phyloP scores from a whole-genome alignment of 768 basidiomycete genomes.

The Tulasnella sp. region DNA sequence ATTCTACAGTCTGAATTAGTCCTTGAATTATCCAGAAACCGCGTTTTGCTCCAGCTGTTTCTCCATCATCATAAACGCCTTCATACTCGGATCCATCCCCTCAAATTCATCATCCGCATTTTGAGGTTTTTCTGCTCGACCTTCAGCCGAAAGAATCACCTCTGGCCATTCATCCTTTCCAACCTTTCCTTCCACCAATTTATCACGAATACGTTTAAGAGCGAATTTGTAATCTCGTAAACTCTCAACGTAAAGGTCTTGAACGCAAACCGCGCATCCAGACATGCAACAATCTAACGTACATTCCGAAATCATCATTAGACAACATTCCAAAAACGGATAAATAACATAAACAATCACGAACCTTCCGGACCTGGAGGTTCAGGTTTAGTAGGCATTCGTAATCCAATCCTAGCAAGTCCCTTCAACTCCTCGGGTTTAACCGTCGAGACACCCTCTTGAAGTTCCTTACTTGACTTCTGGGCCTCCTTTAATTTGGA shows the following conservation, averaged over 20 bases:
- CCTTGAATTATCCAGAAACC: too few species aligned
- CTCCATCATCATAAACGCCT: slow-evolving; percentile 9
- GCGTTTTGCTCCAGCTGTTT: slow-evolving; percentile 10
- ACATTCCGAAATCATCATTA: neutral
- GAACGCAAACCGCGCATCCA: slow-evolving; percentile 12
- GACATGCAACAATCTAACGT: slow-evolving; percentile 16
- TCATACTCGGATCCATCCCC: slow-evolving; percentile 5
- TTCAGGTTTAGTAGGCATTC: slow-evolving; percentile 4
- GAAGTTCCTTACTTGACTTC: too few species aligned
- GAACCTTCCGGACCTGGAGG: slow-evolving; percentile 11
- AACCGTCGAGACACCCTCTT: neutral
- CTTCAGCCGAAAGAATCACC: neutral
- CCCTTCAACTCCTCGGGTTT: neutral
- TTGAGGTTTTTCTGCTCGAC: neutral
- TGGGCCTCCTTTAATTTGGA: neutral
- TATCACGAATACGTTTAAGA: slow-evolving; percentile 5
- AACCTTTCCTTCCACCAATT: neutral
- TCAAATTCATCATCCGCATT: neutral
- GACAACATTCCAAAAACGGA: neutral
- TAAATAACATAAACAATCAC: neutral
- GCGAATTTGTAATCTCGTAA: slow-evolving; percentile 1
- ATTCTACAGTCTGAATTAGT: too few species aligned
- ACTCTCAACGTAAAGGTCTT: slow-evolving; percentile 13
- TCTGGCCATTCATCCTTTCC: neutral
- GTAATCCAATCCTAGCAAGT: neutral